These are phyloP conservation scores for Penicillium frequentans DNA, from an alignment of 2,329 filamentous ascomycete species.

Conservation along the genomic window DNA sequence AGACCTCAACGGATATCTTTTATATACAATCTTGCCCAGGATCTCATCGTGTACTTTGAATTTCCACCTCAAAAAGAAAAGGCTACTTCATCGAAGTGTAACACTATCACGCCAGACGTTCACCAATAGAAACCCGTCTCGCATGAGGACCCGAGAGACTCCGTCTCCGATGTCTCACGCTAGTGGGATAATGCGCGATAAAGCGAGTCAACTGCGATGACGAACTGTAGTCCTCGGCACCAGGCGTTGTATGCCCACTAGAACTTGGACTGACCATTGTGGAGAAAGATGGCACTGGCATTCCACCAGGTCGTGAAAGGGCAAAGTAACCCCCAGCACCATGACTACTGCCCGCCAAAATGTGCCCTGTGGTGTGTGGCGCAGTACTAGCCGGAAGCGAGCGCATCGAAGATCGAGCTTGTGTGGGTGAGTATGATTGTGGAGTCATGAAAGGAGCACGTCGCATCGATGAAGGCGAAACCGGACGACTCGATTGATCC, in stretches of 20 bases:
- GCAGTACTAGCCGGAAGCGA: conserved; percentile 2
- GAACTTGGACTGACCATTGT: conserved; percentile 10
- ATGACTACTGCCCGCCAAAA: background rate
- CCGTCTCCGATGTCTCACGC: conserved; percentile 24
- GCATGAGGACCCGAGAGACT: conserved; percentile 26
- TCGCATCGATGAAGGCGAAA: conserved; percentile 11
- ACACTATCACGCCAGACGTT: background rate
- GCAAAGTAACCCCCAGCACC: conserved; percentile 24
- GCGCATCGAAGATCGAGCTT: conserved; percentile 6
- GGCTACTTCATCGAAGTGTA: no score
- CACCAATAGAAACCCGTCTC: conserved; percentile 3
- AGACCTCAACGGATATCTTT: conserved; percentile 7
- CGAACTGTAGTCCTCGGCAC: conserved; percentile 20
- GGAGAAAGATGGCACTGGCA: conserved; percentile 7
- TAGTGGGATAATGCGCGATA: conserved; percentile 27
- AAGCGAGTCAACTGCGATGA: conserved; percentile 16
- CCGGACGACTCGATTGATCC: conserved; percentile 8
- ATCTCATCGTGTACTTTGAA: background rate
- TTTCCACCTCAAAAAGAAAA: background rate
- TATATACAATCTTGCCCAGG: background rate
- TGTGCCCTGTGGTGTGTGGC: background rate
- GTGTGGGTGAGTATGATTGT: conserved; percentile 15
- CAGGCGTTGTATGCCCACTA: conserved; percentile 23
- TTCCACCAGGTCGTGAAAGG: conserved; percentile 14
- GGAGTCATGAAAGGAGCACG: conserved; percentile 19